phyloP scores from a whole-genome alignment of 768 basidiomycete genomes.

The Tephrocybe sp. region DNA sequence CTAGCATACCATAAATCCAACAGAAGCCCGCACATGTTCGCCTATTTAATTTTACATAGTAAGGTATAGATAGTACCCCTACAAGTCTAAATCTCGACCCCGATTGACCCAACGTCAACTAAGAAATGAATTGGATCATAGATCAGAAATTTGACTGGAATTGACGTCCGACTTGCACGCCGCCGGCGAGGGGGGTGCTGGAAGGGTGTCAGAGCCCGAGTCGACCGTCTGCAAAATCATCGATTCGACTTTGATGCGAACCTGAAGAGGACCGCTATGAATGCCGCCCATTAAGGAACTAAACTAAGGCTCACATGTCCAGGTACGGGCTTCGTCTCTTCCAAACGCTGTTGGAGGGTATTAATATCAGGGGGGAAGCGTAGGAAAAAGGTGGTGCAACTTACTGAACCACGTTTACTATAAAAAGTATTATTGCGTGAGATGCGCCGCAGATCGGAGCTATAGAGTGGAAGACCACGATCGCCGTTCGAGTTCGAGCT shows the following conservation, averaged over 20 bases:
- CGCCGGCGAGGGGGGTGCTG: background rate
- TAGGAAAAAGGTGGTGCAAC: background rate
- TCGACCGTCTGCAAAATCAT: constrained; percentile 9
- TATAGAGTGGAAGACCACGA: background rate
- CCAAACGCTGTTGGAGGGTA: background rate
- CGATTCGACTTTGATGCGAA: constrained; percentile 16
- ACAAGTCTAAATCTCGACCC: too few species aligned
- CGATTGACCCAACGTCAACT: too few species aligned
- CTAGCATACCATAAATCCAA: too few species aligned
- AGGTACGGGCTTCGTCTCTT: background rate
- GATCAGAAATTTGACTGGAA: background rate
- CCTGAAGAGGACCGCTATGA: background rate
- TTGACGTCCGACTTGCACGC: background rate
- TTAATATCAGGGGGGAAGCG: too few species aligned
- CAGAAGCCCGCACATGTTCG: too few species aligned
- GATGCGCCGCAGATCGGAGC: background rate
- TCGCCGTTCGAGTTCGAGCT: background rate
- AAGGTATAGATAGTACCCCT: too few species aligned
- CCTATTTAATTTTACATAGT: too few species aligned
- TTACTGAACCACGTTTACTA: background rate
- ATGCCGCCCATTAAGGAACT: background rate
- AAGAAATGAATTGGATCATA: background rate
- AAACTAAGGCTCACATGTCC: background rate
- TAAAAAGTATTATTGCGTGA: background rate
- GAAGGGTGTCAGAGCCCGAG: background rate